Percentiles rank a stretch among this genome's conserved stretches.
phyloP scores from a whole-genome alignment of 192 early-diverging fungal genomes.

The Umbelopsis sp. region DNA sequence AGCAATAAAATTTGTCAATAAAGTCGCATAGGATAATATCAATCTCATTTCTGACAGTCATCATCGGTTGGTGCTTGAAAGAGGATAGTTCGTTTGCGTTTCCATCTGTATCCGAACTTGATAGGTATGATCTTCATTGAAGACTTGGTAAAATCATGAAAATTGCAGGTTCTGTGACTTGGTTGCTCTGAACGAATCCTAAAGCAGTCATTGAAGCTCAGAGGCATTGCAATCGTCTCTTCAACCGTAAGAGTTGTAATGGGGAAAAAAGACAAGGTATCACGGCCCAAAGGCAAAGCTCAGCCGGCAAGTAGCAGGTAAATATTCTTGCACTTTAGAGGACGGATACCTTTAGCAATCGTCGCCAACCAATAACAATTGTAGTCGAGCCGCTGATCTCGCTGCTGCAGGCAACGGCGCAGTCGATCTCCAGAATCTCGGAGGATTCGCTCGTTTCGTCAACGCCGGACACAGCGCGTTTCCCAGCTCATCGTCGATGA shows the following conservation, averaged over 20 bases:
- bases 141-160: too few species aligned
- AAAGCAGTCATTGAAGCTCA: constrained; percentile 4
- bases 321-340: neutral
- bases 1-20: neutral
- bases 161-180: neutral
- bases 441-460: constrained; percentile 75
- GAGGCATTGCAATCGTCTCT: neutral
- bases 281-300: constrained; percentile 82
- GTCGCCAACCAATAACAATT: neutral
- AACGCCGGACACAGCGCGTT: constrained; percentile 28
- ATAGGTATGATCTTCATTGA: too few species aligned
- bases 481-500: constrained; percentile 27
- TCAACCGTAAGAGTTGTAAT: constrained; percentile 18
- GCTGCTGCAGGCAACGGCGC: constrained; percentile 35
- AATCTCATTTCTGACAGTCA: too few species aligned
- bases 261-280: constrained; percentile 60
- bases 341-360: constrained; percentile 20
- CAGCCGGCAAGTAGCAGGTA: constrained; percentile 90
- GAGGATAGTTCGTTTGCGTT: neutral
- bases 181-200: neutral
- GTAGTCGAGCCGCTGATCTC: constrained; percentile 68
- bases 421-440: constrained; percentile 53
- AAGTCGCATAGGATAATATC: neutral
- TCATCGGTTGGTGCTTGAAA: too few species aligned
- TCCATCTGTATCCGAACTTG: neutral